A percentile compares a stretch with the other conserved stretches of the same genome.
Conservation (phyloP, 148 eudicot genomes). For the Rhododendron ovatum region DNA sequence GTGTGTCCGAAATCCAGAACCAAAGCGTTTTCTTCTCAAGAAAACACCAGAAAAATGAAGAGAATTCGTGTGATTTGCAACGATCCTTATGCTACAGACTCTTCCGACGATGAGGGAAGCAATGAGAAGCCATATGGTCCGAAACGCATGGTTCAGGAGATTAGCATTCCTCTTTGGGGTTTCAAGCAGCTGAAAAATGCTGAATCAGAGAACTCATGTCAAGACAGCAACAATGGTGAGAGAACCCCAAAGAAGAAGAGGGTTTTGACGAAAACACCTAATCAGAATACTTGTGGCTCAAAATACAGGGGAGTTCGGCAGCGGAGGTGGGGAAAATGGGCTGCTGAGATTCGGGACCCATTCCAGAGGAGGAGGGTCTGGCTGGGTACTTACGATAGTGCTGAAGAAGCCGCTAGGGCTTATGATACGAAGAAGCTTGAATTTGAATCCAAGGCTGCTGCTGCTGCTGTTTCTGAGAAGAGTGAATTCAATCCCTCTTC, state of each 20-base stretch:
- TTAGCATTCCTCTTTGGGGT: constrained; percentile 26
- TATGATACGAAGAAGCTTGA: constrained; percentile 44
- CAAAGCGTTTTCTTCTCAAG: constrained; percentile 20
- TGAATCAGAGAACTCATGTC: constrained; percentile 51
- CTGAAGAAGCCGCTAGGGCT: constrained; percentile 70
- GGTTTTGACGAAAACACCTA: constrained; percentile 22
- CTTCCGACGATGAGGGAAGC: constrained; percentile 59
- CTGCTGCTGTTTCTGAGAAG: not conserved
- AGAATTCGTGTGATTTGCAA: constrained; percentile 52
- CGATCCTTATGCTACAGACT: constrained; percentile 75
- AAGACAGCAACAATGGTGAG: constrained; percentile 48
- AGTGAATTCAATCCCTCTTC: not conserved
- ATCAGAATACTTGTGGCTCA: constrained; percentile 7
- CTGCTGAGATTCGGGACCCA: constrained; percentile 90
- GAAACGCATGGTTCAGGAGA: constrained; percentile 51
- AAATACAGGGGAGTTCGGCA: constrained; percentile 76
- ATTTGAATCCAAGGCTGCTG: constrained; percentile 18
- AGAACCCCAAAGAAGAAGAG: constrained; percentile 33
- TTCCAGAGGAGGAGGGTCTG: constrained; percentile 50
- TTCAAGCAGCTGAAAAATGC: not conserved
- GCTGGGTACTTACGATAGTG: constrained; percentile 73
- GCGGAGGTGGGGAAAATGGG: constrained; percentile 91
- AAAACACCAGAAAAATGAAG: constrained; percentile 20
- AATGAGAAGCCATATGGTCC: constrained; percentile 13
- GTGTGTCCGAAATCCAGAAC: constrained; percentile 1